phyloP scores from a whole-genome alignment of 192 early-diverging fungal species.

The Gonapodya prolifera region DNA sequence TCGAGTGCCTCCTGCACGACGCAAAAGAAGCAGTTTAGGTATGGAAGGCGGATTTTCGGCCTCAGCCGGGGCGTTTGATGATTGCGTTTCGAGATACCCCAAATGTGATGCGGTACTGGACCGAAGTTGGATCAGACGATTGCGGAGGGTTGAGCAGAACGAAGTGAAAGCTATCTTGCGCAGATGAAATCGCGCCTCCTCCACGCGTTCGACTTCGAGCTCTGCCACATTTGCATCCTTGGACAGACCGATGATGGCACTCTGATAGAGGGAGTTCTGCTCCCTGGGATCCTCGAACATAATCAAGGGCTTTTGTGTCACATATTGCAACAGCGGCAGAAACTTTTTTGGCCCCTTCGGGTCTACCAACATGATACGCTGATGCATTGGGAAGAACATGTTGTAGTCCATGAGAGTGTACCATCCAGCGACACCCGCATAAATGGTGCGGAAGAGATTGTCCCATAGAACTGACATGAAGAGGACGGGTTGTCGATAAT shows the following conservation, averaged over 20 bases:
- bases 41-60: not conserved
- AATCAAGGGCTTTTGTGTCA: constrained; percentile 7
- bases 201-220: constrained; percentile 14
- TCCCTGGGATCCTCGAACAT: constrained; percentile 9
- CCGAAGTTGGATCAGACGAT: not conserved
- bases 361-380: constrained; percentile 18
- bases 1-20: constrained; percentile 13
- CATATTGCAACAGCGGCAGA: constrained; percentile 13
- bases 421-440: constrained; percentile 23
- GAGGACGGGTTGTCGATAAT: constrained; percentile 13
- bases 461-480: constrained; percentile 23
- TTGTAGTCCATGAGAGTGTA: constrained; percentile 25
- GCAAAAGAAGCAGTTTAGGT: constrained; percentile 12
- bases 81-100: not conserved
- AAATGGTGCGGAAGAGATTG: constrained; percentile 24
- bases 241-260: constrained; percentile 17
- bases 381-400: constrained; percentile 19
- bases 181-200: constrained; percentile 12
- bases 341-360: constrained; percentile 10
- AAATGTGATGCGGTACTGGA: not conserved
- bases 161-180: constrained; percentile 11
- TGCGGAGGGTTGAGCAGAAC: constrained; percentile 13
- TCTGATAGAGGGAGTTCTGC: constrained; percentile 8
- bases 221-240: constrained; percentile 17
- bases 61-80: not conserved